Percentiles rank a stretch among this genome's conserved stretches.
Evolutionary conservation across 1,284 basidiomycete species (phyloP).

Genomic region (Rhizoctonia solani): DNA sequence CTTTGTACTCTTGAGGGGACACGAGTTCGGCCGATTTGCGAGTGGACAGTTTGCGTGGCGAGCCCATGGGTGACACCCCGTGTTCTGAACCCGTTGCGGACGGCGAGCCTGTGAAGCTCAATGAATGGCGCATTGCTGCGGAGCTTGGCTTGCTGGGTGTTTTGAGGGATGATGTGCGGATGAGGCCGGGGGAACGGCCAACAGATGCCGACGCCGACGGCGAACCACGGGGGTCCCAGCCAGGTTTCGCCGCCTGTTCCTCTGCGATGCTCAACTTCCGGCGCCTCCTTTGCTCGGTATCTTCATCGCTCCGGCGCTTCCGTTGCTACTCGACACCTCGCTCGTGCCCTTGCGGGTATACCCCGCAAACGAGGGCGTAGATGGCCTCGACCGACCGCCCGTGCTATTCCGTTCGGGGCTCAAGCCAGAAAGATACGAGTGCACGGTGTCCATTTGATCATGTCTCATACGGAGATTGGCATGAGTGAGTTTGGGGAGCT

Average conservation of each 20-base stretch:
- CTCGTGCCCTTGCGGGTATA: conserved; percentile 1
- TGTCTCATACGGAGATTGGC: conserved; percentile 25
- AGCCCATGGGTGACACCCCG: neutral
- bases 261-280: neutral
- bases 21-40: neutral
- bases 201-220: neutral
- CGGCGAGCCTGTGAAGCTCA: neutral
- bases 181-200: conserved; percentile 12
- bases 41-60: conserved; percentile 2
- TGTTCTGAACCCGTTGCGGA: conserved; percentile 7
- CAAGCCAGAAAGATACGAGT: neutral
- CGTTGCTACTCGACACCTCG: conserved; percentile 24
- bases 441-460: conserved; percentile 10
- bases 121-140: conserved; percentile 9
- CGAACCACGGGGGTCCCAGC: conserved; percentile 2
- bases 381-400: neutral
- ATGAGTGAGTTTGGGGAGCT: conserved; percentile 15
- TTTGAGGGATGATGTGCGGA: conserved; percentile 21
- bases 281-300: neutral
- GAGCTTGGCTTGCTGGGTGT: conserved; percentile 11
- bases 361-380: conserved; percentile 24
- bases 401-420: neutral
- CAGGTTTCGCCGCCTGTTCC: neutral
- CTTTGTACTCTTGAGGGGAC: neutral
- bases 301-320: conserved; percentile 27